phyloP scores from a whole-genome alignment of 352 stramenopile genomes.

The Phytophthora quininea region DNA sequence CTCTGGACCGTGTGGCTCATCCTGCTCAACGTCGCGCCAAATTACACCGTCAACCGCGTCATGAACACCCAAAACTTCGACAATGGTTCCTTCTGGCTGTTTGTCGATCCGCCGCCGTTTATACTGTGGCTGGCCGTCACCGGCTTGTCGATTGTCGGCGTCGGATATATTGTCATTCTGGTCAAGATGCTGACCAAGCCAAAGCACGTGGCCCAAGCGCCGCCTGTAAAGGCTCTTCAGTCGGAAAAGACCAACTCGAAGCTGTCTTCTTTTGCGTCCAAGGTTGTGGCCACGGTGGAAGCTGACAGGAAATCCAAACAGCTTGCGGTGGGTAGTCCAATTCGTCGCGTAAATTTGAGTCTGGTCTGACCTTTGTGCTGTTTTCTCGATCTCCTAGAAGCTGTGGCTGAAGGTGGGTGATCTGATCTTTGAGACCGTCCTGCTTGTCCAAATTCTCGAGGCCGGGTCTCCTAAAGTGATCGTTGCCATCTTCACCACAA shows the following conservation, averaged over 20 bases:
- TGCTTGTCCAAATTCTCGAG: not conserved
- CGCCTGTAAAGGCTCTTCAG: too few relatives aligned
- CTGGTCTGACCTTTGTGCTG: too few relatives aligned
- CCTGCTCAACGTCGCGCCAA: slow-evolving; percentile 13
- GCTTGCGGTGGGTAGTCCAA: too few relatives aligned
- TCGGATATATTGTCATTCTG: slow-evolving; percentile 3
- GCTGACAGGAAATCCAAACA: too few relatives aligned
- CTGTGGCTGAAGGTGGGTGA: slow-evolving; percentile 5
- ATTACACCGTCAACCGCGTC: slow-evolving; percentile 14
- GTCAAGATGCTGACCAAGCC: too few relatives aligned
- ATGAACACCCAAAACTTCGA: slow-evolving; percentile 22
- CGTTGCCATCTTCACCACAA: slow-evolving; percentile 6
- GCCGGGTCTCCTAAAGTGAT: not conserved
- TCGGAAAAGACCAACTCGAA: too few relatives aligned
- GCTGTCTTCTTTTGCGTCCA: too few relatives aligned
- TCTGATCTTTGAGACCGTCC: not conserved
- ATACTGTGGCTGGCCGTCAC: slow-evolving; percentile 3
- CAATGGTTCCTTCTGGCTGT: slow-evolving; percentile 20
- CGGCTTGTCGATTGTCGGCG: slow-evolving; percentile 3
- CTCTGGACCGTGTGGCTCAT: slow-evolving; percentile 20
- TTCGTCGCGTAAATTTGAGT: too few relatives aligned
- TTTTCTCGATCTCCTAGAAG: too few relatives aligned
- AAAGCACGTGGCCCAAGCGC: too few relatives aligned
- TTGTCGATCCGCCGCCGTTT: slow-evolving; percentile 4
- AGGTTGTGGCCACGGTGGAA: too few relatives aligned